These are phyloP conservation scores for Ustilago crameri DNA, from an alignment of 1,284 basidiomycete species.

Conservation along the genomic window DNA sequence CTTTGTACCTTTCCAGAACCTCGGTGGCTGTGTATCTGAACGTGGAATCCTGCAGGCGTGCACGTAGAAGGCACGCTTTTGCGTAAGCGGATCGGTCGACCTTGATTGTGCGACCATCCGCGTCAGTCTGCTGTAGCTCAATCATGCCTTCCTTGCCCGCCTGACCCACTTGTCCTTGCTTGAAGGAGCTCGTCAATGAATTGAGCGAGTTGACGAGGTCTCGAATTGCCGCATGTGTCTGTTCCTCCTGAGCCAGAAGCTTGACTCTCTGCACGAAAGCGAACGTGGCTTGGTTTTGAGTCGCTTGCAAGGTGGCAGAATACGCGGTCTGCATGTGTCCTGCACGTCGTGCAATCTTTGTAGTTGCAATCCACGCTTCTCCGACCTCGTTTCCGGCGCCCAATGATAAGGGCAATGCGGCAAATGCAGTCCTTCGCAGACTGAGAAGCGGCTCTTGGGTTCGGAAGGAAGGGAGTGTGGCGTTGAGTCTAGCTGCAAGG, in stretches of 20 bases:
- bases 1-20: constrained; percentile 70
- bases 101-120: constrained; percentile 17
- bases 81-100: constrained; percentile 31
- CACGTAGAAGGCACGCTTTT: constrained; percentile 86
- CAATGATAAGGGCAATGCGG: constrained; percentile 54
- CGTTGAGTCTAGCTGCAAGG: constrained; percentile 77
- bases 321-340: constrained; percentile 97
- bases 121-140: constrained; percentile 33
- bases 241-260: constrained; percentile 81
- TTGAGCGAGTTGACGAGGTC: constrained; percentile 84
- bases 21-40: constrained; percentile 80
- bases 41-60: constrained; percentile 91
- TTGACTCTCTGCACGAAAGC: constrained; percentile 93
- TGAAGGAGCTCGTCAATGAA: constrained; percentile 29
- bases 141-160: constrained; percentile 19
- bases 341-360: constrained; percentile 94
- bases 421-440: constrained; percentile 86
- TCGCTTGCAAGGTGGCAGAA: constrained; percentile 91
- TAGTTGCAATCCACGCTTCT: constrained; percentile 82
- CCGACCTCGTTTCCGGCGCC: constrained; percentile 69
- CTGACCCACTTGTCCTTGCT: constrained; percentile 23
- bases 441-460: constrained; percentile 89
- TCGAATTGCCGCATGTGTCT: constrained; percentile 85
- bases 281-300: constrained; percentile 79
- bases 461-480: constrained; percentile 90